phyloP scores from a whole-genome alignment of 164 flowering plant genomes.

The Umbilicus rupestris region DNA sequence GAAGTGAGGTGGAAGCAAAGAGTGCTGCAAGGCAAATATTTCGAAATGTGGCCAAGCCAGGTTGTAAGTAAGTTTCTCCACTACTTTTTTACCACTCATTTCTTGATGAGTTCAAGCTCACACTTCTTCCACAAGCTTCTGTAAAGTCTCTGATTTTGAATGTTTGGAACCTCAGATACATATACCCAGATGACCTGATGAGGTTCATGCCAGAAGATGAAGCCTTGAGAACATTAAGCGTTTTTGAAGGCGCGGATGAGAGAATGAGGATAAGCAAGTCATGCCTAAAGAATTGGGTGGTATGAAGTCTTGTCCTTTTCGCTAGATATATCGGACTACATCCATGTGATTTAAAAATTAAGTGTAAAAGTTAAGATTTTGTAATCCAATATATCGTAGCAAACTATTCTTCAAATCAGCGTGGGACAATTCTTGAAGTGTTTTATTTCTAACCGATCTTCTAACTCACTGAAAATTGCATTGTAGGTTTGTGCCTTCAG shows the following conservation, averaged over 20 bases:
- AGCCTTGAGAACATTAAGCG: constrained; percentile 26
- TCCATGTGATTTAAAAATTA: no score
- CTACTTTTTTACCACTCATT: neutral
- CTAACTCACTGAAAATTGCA: neutral
- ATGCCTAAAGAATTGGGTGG: constrained; percentile 54
- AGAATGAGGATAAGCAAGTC: constrained; percentile 33
- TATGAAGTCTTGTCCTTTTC: constrained; percentile 16
- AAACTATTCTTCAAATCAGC: no score
- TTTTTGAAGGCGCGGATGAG: constrained; percentile 46
- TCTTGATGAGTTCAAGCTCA: neutral
- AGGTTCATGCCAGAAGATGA: constrained; percentile 37
- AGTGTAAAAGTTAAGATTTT: no score
- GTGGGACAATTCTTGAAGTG: no score
- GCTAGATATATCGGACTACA: no score
- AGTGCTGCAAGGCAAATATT: constrained; percentile 57
- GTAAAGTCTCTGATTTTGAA: no score
- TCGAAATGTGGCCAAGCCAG: constrained; percentile 37
- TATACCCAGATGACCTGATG: constrained; percentile 38
- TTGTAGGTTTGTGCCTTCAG: constrained; percentile 48
- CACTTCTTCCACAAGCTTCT: neutral
- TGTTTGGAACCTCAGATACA: constrained; percentile 22
- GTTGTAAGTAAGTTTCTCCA: constrained; percentile 28
- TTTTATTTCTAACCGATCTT: no score
- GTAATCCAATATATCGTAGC: no score
- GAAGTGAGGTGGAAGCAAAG: constrained; percentile 52